Conservation (phyloP, 257 asterid genomes). For the Verbena officinalis region DNA sequence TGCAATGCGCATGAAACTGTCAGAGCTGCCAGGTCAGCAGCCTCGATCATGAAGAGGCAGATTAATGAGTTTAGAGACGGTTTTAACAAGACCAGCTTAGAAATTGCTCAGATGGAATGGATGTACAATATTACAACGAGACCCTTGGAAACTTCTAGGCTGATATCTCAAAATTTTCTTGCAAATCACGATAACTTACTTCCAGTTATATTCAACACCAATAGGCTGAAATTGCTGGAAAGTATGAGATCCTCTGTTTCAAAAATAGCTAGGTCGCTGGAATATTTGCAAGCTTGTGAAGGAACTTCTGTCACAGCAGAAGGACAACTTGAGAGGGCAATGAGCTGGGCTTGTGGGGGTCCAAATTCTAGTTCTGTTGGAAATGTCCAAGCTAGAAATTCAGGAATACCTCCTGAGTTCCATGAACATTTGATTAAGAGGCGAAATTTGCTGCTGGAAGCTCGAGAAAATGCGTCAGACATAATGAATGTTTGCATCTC, state of each 20-base stretch:
- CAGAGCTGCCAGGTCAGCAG: conserved; percentile 87
- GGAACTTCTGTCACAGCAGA: conserved; percentile 80
- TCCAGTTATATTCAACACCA: conserved; percentile 65
- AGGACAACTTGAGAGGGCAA: conserved; percentile 99
- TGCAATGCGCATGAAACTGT: conserved; percentile 87
- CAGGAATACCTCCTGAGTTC: conserved; percentile 88
- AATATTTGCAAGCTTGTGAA: conserved; percentile 80
- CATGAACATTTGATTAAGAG: conserved; percentile 82
- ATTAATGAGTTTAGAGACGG: conserved; percentile 76
- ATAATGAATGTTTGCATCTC: conserved; percentile 82
- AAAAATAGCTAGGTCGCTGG: conserved; percentile 73
- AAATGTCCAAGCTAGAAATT: conserved; percentile 57
- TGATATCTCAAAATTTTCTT: conserved; percentile 60
- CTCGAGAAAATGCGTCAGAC: conserved; percentile 79
- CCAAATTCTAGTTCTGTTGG: conserved; percentile 67
- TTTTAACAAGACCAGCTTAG: conserved; percentile 77
- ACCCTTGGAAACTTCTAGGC: conserved; percentile 64
- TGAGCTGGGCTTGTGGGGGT: conserved; percentile 99
- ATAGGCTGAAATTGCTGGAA: conserved; percentile 78
- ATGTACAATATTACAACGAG: conserved; percentile 64
- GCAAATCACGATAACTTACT: conserved; percentile 58
- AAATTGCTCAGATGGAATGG: conserved; percentile 92
- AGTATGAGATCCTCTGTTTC: conserved; percentile 69
- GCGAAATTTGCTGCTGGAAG: conserved; percentile 68
- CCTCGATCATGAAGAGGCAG: conserved; percentile 78